Conservation (phyloP, 164 flowering plant species). For the Aristolochia contorta region DNA sequence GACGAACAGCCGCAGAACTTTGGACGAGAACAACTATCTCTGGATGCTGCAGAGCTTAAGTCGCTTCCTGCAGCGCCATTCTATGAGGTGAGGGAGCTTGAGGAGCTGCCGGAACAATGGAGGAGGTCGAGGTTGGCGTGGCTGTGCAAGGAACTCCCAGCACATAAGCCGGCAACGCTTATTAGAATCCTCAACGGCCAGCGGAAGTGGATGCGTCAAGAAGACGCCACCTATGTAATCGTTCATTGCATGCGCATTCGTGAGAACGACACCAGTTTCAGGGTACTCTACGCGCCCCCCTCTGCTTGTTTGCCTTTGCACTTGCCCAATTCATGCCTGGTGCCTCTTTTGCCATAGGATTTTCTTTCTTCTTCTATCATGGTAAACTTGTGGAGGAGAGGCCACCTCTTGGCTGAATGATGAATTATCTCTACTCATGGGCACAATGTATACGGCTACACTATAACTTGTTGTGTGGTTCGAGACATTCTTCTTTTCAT, state of each 20-base stretch:
- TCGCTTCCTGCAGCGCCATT: slow-evolving; percentile 17
- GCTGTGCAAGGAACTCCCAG: slow-evolving; percentile 84
- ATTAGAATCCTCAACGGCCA: slow-evolving; percentile 61
- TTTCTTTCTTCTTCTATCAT: too few species aligned
- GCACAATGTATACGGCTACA: too few species aligned
- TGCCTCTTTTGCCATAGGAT: too few species aligned
- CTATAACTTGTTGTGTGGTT: too few species aligned
- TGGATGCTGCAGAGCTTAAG: slow-evolving; percentile 23
- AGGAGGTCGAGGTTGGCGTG: slow-evolving; percentile 74
- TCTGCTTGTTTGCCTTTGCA: slow-evolving; percentile 3
- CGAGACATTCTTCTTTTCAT: too few species aligned
- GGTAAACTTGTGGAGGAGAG: too few species aligned
- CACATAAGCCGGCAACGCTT: slow-evolving; percentile 44
- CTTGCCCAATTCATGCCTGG: neutral
- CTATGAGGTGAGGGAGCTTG: slow-evolving; percentile 62
- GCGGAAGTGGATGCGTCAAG: slow-evolving; percentile 75
- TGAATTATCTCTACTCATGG: too few species aligned
- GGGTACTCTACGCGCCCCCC: slow-evolving; percentile 25
- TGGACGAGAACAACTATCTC: too few species aligned
- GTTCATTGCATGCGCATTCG: slow-evolving; percentile 82
- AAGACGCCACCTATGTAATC: slow-evolving; percentile 61
- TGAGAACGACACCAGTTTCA: slow-evolving; percentile 60
- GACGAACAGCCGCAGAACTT: too few species aligned
- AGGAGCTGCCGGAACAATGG: slow-evolving; percentile 88
- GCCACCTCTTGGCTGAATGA: too few species aligned